Base-by-base conservation (phyloP, 352 stramenopile genomes). In the Phytopythium boreale region DNA sequence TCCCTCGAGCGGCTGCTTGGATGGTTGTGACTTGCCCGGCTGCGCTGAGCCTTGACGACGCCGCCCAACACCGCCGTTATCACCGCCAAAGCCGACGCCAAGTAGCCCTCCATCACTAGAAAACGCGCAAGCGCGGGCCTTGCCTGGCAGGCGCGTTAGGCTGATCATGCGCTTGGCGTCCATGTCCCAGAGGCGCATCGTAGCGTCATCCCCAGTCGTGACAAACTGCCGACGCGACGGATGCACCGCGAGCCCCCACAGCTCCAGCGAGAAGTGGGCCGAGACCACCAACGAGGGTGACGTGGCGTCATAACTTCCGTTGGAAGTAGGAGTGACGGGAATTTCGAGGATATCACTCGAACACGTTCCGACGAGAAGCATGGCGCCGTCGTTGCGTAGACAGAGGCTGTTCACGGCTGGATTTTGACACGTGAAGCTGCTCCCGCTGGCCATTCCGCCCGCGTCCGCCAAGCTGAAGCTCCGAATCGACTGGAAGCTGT, bases 281-380 rank as follows among this genome's bases (percentile, higher is more conserved):
- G 77, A 82, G 7, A 89, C 69, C 2, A 96, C 34, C 5, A 60
- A 2, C 72, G 74, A 1, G 79, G 76, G 0, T 69, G 74, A 29
- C 59, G 67, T 15, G 41, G 80, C 65, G 0, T 82, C 56, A 22
- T 88, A 65, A 22, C 70, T 64, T 0, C 70, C 80, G 12, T 62
- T 46, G 1, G 55, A 50, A 34, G 39, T 5, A 6, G 11, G 80
- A 15, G 69, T 43, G 8, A 79, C 71, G 26, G 89, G 74, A 1
- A 90, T 61, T 62, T 91, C 91, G 36, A 95, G 83, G 20, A 98
- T 95, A 41, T 98, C 88, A 60, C 90, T 96, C 20, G 82, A 93
- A 50, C 69, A 78, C 17, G 92, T 98, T 2, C 90, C 91, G 8
- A 98, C 56, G n/a, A 98, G 69, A 14, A 85, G 63, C 57, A 70